phyloP scores from a whole-genome alignment of 1,284 basidiomycete genomes.

The Malassezia psittaci region DNA sequence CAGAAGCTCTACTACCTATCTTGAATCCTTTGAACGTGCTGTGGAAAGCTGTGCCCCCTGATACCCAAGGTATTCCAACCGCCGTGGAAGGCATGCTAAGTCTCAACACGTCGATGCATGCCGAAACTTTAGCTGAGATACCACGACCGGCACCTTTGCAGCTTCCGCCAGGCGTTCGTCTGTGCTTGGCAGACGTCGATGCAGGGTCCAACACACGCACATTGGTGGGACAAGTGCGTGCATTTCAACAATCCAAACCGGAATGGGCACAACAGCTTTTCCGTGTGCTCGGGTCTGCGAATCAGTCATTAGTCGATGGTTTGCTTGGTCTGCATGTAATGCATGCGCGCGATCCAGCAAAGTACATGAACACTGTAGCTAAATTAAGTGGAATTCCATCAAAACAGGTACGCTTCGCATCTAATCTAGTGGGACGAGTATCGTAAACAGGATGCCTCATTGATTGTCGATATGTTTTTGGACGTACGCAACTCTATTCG shows the following conservation, averaged over 20 bases:
- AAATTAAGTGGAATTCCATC: constrained; percentile 24
- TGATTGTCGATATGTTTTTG: constrained; percentile 21
- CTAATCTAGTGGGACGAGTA: constrained; percentile 16
- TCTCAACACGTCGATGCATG: not conserved
- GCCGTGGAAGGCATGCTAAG: constrained; percentile 4
- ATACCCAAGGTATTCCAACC: not conserved
- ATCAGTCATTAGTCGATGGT: constrained; percentile 37
- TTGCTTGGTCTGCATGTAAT: constrained; percentile 30
- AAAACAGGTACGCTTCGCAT: constrained; percentile 10
- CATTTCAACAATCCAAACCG: constrained; percentile 35
- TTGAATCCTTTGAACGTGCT: constrained; percentile 33
- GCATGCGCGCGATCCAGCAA: constrained; percentile 22
- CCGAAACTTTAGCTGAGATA: not conserved
- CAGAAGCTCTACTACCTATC: constrained; percentile 17
- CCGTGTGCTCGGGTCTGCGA: constrained; percentile 33
- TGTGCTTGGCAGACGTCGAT: constrained; percentile 44
- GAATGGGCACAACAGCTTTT: constrained; percentile 42
- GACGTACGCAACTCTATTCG: constrained; percentile 49
- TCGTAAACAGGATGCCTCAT: constrained; percentile 10
- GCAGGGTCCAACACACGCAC: constrained; percentile 44
- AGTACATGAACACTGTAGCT: constrained; percentile 36
- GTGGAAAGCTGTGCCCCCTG: constrained; percentile 29
- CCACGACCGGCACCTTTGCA: constrained; percentile 30
- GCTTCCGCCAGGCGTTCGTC: constrained; percentile 35
- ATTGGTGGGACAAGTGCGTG: constrained; percentile 38